A percentile compares a stretch with the other conserved stretches of the same genome.
These are phyloP conservation scores for Eucalyptus sideroxylon DNA, from an alignment of 345 rosid genomes.

Conservation along the genomic window DNA sequence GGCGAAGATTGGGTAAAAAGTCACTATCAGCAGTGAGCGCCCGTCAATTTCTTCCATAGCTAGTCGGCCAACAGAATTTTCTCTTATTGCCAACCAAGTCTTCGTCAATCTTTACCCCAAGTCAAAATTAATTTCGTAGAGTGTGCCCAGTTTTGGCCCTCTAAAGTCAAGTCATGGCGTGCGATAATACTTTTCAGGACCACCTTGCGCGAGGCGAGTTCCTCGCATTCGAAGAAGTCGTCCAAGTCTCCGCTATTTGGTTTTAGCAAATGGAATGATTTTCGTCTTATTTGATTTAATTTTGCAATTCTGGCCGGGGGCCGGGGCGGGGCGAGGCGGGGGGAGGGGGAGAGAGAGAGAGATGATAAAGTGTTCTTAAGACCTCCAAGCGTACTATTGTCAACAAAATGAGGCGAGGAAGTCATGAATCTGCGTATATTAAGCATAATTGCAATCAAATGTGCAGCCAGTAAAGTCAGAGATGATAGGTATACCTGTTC, in stretches of 20 bases:
- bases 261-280: neutral
- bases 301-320: too few species aligned
- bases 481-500: neutral
- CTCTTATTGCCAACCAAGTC: neutral
- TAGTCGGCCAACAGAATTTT: neutral
- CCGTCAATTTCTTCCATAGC: neutral
- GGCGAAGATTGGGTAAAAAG: accelerated
- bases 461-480: neutral
- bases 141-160: neutral
- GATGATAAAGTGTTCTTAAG: too few species aligned
- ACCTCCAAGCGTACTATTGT: too few species aligned
- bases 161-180: neutral
- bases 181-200: accelerated
- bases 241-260: neutral
- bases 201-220: neutral
- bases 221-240: too few species aligned
- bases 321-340: too few species aligned
- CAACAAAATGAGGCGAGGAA: neutral
- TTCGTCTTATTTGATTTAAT: too few species aligned
- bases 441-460: neutral
- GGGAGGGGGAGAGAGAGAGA: too few species aligned
- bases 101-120: neutral
- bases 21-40: accelerated
- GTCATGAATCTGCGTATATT: neutral
- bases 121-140: neutral